Evolutionary conservation across 1,284 basidiomycete species (phyloP), one percentile per base, ranked within the genome.

Genomic region (Volvariella surrecta): DNA sequence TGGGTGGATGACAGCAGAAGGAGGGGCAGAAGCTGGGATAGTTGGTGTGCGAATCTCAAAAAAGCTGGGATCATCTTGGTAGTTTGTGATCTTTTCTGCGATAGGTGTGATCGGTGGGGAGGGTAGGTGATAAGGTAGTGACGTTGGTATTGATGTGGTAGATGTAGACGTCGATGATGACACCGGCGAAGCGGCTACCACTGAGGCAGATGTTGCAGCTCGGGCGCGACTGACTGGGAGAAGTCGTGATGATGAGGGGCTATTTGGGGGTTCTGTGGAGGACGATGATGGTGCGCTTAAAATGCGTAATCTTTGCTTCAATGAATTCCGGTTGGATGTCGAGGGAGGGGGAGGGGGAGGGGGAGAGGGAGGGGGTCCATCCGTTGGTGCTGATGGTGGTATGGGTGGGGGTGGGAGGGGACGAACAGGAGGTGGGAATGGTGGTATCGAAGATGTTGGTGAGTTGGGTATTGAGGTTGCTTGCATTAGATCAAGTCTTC

Each of bases 341-440:
- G 54, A 48, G 11, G 55, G 47, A 54, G 64, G 56, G 6, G 57
- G 58, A 35, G 51, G 55, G 10, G 63, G 62, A 0, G 62, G 59
- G 10, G 61, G 55, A 39, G 48, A 56, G n/a, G 74, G 73, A 3
- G 70, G 68, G 4, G 70, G n/a, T n/a, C n/a, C n/a, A n/a, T n/a
- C n/a, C 15, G 68, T 78, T 0, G 83, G 83, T 3, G 79, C 73
- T 28, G 83, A 83, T 9, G 79, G 74, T 40, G 73, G 74, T 2
- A 15, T 15, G 39, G 48, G 56, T 13, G 74, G 73, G 2, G 70
- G 68, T 4, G 70, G 68, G 41, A 64, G 65, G 1, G 71, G 68
- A 31, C 63, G 57, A n/a, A 58, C 45, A 28, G 51, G 52, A 28
- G 24, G 24, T 28, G 24, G 24, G 24, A 28, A 28, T 6, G 24